Evolutionary conservation across 2,329 filamentous ascomycete genomes (phyloP).

Genomic region (Metarhizium anisopliae): DNA sequence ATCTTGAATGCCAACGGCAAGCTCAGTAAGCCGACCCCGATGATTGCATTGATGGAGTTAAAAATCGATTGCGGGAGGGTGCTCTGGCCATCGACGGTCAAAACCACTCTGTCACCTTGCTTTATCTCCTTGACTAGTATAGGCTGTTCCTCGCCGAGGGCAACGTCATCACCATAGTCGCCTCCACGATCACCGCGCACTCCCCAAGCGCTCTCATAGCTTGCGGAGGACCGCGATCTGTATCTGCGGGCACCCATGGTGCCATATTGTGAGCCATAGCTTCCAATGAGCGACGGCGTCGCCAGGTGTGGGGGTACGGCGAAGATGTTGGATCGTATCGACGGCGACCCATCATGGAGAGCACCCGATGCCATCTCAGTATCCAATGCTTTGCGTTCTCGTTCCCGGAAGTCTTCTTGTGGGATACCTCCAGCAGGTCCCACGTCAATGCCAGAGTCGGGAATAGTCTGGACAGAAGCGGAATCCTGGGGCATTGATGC

Average conservation of each 20-base stretch:
- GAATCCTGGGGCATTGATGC: conserved; percentile 19
- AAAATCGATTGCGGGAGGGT: conserved; percentile 92
- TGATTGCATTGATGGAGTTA: conserved; percentile 90
- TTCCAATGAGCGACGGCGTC: conserved; percentile 62
- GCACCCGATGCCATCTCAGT: conserved; percentile 29
- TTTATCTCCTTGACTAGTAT: conserved; percentile 84
- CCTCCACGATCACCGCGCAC: conserved; percentile 26
- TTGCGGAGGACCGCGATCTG: conserved; percentile 36
- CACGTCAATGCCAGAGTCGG: neutral
- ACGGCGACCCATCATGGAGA: conserved; percentile 18
- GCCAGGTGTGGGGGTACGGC: conserved; percentile 51
- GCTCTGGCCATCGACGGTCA: conserved; percentile 85
- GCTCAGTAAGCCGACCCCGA: conserved; percentile 82
- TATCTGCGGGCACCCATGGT: conserved; percentile 29
- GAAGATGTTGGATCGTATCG: conserved; percentile 38
- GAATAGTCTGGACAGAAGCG: neutral
- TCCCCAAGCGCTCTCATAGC: conserved; percentile 21
- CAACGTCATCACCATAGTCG: conserved; percentile 16
- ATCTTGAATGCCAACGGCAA: conserved; percentile 82
- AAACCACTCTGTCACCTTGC: conserved; percentile 75
- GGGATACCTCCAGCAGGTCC: neutral
- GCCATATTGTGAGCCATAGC: conserved; percentile 52
- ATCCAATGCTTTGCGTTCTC: conserved; percentile 37
- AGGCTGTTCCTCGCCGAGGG: conserved; percentile 40
- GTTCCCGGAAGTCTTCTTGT: conserved; percentile 17